These are phyloP conservation scores for Candida hungchunana DNA, from an alignment of 805 yeast species.

Conservation along the genomic window DNA sequence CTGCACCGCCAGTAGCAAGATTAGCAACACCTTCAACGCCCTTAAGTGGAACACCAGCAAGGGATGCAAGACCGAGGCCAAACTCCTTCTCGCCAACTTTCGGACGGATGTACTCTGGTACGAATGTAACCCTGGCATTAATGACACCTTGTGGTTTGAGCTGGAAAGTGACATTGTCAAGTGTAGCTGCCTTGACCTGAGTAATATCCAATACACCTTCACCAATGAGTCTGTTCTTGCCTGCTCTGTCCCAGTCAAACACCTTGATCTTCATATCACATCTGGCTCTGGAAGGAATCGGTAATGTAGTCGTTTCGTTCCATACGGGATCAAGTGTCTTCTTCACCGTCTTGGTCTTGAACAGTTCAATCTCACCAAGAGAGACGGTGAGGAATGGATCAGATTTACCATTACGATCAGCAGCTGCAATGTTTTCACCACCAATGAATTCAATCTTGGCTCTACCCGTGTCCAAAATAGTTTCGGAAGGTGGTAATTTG, in stretches of 20 bases:
- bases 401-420: constrained; percentile 71
- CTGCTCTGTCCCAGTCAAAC: constrained; percentile 78
- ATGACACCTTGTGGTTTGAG: constrained; percentile 65
- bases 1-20: constrained; percentile 39
- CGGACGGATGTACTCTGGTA: constrained; percentile 69
- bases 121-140: constrained; percentile 49
- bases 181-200: constrained; percentile 40
- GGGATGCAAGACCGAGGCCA: constrained; percentile 36
- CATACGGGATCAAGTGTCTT: constrained; percentile 71
- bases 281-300: constrained; percentile 60
- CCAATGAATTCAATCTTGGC: constrained; percentile 52
- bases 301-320: constrained; percentile 62
- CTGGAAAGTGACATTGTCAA: constrained; percentile 43
- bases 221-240: constrained; percentile 61
- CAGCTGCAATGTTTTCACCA: constrained; percentile 51
- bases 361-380: constrained; percentile 50
- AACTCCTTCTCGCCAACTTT: constrained; percentile 39
- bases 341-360: constrained; percentile 57
- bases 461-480: constrained; percentile 64
- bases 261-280: constrained; percentile 44
- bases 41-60: constrained; percentile 45
- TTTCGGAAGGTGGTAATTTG: constrained; percentile 52
- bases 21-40: constrained; percentile 39
- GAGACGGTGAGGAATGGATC: constrained; percentile 62
- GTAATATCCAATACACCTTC: constrained; percentile 45